Conservation (phyloP, 2,329 filamentous ascomycete genomes). For the Hypoxylon sp. region DNA sequence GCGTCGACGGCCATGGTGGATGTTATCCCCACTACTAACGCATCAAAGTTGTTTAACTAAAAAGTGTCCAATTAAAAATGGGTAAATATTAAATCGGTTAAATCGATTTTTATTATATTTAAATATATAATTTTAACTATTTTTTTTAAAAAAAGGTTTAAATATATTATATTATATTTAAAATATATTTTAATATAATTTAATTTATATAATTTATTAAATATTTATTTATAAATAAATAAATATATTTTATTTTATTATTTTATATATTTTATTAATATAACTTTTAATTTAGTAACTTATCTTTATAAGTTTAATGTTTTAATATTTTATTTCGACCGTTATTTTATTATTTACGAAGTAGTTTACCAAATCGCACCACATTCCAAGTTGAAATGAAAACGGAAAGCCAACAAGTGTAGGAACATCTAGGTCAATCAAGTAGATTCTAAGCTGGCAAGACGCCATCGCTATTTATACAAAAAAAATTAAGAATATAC, state of each 20-base stretch:
- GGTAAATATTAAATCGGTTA: not conserved
- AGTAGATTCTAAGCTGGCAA: constrained; percentile 11
- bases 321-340: too few relatives aligned
- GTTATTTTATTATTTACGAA: not conserved
- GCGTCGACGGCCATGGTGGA: constrained; percentile 40
- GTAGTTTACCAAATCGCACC: constrained; percentile 13
- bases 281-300: too few relatives aligned
- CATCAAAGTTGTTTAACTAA: constrained; percentile 20
- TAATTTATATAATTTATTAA: constrained; percentile 25
- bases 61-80: constrained; percentile 20
- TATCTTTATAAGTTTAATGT: too few relatives aligned
- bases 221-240: constrained; percentile 27
- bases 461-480: constrained; percentile 11
- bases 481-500: constrained; percentile 18
- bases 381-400: constrained; percentile 4
- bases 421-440: constrained; percentile 3
- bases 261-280: constrained; percentile 18
- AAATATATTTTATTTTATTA: constrained; percentile 18
- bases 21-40: constrained; percentile 22
- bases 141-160: constrained; percentile 10
- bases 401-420: not conserved
- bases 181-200: not conserved
- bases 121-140: constrained; percentile 32
- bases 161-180: not conserved
- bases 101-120: constrained; percentile 27